These are phyloP conservation scores for Pisolithus albus DNA, from an alignment of 768 basidiomycete genomes.

Conservation along the genomic window DNA sequence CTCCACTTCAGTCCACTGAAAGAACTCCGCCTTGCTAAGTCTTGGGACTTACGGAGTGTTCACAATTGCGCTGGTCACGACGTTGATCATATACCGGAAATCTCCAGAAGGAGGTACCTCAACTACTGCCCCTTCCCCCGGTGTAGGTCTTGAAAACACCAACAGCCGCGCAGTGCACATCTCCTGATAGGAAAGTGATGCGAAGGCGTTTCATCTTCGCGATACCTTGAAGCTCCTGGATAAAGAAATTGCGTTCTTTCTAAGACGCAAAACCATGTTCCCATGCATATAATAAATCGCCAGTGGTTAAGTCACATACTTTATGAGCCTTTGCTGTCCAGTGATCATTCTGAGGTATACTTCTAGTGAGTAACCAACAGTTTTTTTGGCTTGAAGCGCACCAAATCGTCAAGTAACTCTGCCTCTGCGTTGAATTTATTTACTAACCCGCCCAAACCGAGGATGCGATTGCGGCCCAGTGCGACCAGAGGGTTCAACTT, in stretches of 20 bases:
- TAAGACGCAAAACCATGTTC: conserved; percentile 28
- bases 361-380: conserved; percentile 29
- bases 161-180: conserved; percentile 89
- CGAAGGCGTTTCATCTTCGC: conserved; percentile 58
- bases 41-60: conserved; percentile 76
- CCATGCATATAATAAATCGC: not conserved
- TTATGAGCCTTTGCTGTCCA: conserved; percentile 84
- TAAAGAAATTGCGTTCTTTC: conserved; percentile 87
- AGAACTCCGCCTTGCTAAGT: not conserved
- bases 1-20: not conserved
- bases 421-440: conserved; percentile 91
- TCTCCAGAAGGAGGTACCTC: conserved; percentile 51
- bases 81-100: conserved; percentile 85
- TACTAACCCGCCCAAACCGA: conserved; percentile 72
- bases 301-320: conserved; percentile 30
- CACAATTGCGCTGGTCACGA: conserved; percentile 89
- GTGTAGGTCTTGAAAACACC: conserved; percentile 66
- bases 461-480: conserved; percentile 58
- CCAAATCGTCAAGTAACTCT: conserved; percentile 90
- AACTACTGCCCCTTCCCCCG: conserved; percentile 41
- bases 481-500: conserved; percentile 81
- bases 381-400: conserved; percentile 22
- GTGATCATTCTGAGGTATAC: conserved; percentile 77
- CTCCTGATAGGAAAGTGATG: conserved; percentile 84
- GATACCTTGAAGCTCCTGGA: conserved; percentile 70